These are phyloP conservation scores for Annona cherimola DNA, from an alignment of 164 flowering plant genomes.

Conservation along the genomic window DNA sequence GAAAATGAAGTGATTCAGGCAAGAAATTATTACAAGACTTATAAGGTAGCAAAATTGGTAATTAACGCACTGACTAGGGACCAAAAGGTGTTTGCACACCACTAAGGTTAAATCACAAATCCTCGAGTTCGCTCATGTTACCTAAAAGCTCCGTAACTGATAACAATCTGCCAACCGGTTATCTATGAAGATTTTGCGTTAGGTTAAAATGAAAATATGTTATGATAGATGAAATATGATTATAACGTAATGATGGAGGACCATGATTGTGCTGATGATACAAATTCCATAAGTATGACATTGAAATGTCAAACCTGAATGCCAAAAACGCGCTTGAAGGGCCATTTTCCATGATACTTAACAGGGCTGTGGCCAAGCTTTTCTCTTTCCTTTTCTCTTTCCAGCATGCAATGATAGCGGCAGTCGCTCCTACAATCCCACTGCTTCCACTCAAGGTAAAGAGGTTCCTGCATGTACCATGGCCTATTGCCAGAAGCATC, in stretches of 20 bases:
- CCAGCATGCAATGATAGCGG: constrained; percentile 77
- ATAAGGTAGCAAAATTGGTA: neutral
- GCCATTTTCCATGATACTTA: constrained; percentile 96
- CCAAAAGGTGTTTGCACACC: neutral
- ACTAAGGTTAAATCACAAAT: neutral
- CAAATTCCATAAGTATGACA: neutral
- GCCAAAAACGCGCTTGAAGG: constrained; percentile 68
- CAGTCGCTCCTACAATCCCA: constrained; percentile 93
- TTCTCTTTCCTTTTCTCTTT: constrained; percentile 60
- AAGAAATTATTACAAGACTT: no score
- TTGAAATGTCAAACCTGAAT: constrained; percentile 54
- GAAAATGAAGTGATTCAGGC: neutral
- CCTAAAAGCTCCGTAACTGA: no score
- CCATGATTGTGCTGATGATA: neutral
- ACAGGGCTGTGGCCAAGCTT: constrained; percentile 51
- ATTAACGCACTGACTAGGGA: neutral
- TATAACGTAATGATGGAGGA: no score
- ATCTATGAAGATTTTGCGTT: no score
- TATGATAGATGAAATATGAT: no score
- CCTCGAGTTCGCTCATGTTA: neutral
- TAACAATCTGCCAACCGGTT: no score
- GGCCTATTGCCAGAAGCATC: constrained; percentile 57
- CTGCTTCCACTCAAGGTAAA: constrained; percentile 72
- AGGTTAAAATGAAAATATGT: no score
- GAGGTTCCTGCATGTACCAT: constrained; percentile 89